Evolutionary conservation across 192 early-diverging fungal genomes (phyloP).

Genomic region (Coemansia sp.): DNA sequence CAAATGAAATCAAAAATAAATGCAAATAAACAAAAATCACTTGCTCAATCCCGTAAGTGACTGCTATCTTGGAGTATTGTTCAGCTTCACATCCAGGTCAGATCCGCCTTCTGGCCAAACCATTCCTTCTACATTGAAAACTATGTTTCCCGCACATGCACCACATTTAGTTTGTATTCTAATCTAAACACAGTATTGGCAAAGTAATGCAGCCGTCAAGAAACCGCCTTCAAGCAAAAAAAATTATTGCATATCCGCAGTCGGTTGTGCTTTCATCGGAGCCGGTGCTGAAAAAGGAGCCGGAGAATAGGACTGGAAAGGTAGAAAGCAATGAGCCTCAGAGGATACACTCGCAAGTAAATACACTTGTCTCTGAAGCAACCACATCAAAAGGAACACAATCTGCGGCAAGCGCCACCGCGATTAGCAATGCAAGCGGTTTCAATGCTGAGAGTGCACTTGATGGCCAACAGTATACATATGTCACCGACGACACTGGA

Average conservation of each 20-base stretch:
- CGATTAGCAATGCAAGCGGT: not conserved
- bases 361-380: not conserved
- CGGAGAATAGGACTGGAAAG: not conserved
- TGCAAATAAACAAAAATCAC: not conserved
- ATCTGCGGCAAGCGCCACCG: not conserved
- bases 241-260: slow-evolving; percentile 7
- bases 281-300: slow-evolving; percentile 23
- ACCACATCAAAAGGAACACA: not conserved
- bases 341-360: not conserved
- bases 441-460: not conserved
- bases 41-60: not conserved
- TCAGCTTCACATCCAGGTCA: not conserved
- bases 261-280: slow-evolving; percentile 24
- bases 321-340: not conserved
- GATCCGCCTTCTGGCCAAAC: not conserved
- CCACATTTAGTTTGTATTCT: too few relatives aligned
- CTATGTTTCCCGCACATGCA: too few relatives aligned
- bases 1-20: not conserved
- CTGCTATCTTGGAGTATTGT: not conserved
- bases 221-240: slow-evolving; percentile 31
- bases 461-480: slow-evolving; percentile 43
- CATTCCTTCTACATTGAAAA: too few relatives aligned
- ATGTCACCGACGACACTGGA: slow-evolving; percentile 41
- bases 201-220: slow-evolving; percentile 28
- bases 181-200: not conserved